phyloP scores from a whole-genome alignment of 495 filamentous ascomycete genomes.

The Rusavskia elegans region DNA sequence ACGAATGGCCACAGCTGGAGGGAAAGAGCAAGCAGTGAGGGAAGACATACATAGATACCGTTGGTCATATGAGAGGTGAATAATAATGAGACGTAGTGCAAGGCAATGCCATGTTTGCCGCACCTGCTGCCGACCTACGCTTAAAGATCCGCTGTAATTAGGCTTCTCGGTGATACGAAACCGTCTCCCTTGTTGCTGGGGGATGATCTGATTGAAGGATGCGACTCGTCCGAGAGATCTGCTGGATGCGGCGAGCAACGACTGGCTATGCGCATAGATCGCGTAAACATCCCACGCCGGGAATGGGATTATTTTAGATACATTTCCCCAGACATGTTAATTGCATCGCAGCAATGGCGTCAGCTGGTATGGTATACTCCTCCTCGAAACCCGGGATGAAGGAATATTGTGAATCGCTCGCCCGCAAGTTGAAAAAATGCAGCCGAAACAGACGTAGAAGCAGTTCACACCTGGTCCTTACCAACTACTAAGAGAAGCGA shows the following conservation, averaged over 20 bases:
- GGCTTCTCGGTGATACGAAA: too few species aligned
- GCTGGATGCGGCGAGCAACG: neutral
- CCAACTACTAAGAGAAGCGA: too few species aligned
- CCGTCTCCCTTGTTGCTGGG: neutral
- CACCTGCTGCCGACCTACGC: neutral
- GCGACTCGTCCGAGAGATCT: neutral
- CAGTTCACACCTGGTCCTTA: too few species aligned
- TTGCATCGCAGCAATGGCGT: too few species aligned
- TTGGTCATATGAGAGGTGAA: neutral
- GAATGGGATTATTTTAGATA: too few species aligned
- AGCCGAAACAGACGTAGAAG: too few species aligned
- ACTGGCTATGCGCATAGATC: neutral
- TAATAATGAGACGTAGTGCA: neutral
- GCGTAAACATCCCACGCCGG: neutral
- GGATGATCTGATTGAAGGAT: neutral
- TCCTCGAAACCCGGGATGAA: too few species aligned
- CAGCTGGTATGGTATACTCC: too few species aligned
- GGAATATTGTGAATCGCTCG: too few species aligned
- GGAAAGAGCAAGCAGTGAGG: neutral
- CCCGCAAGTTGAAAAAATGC: too few species aligned
- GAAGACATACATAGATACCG: neutral
- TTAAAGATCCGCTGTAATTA: neutral
- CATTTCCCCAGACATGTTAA: too few species aligned
- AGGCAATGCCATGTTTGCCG: neutral
- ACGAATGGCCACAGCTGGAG: neutral